Percentiles rank a stretch among this genome's conserved stretches.
phyloP scores from a whole-genome alignment of 192 early-diverging fungal genomes.

The Podila epigama region DNA sequence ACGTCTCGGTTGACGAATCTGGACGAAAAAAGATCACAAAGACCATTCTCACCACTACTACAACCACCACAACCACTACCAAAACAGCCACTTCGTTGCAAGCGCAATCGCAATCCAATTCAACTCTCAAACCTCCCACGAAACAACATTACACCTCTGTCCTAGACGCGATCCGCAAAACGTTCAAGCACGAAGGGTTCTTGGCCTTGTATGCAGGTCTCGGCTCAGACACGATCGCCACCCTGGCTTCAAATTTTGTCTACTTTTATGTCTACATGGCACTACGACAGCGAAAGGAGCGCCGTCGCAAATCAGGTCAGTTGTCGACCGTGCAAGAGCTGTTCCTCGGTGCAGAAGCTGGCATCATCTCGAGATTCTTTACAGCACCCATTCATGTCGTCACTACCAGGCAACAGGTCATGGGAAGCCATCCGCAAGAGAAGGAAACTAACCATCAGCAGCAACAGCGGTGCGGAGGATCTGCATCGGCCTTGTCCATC shows the following conservation, averaged over 20 bases:
- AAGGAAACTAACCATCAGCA: neutral
- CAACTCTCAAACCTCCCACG: neutral
- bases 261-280: slow-evolving; percentile 61
- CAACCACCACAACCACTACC: slow-evolving; percentile 11
- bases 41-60: slow-evolving; percentile 34
- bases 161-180: slow-evolving; percentile 37
- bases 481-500: slow-evolving; percentile 30
- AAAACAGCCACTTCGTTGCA: neutral
- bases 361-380: slow-evolving; percentile 55
- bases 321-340: slow-evolving; percentile 55
- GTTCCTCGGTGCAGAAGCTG: slow-evolving; percentile 60
- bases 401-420: slow-evolving; percentile 55
- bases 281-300: slow-evolving; percentile 53
- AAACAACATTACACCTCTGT: slow-evolving; percentile 40
- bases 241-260: slow-evolving; percentile 57
- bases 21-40: slow-evolving; percentile 30
- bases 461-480: neutral
- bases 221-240: slow-evolving; percentile 56
- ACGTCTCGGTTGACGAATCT: slow-evolving; percentile 6
- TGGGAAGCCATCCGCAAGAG: slow-evolving; percentile 19
- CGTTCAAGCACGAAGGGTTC: slow-evolving; percentile 49
- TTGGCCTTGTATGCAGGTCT: slow-evolving; percentile 53
- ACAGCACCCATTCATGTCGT: slow-evolving; percentile 59
- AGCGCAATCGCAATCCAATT: slow-evolving; percentile 5
- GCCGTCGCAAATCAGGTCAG: slow-evolving; percentile 44